Evolutionary conservation across 2,329 filamentous ascomycete species (phyloP), one percentile per base, ranked within the genome.

Genomic region (Aspergillus sojae): DNA sequence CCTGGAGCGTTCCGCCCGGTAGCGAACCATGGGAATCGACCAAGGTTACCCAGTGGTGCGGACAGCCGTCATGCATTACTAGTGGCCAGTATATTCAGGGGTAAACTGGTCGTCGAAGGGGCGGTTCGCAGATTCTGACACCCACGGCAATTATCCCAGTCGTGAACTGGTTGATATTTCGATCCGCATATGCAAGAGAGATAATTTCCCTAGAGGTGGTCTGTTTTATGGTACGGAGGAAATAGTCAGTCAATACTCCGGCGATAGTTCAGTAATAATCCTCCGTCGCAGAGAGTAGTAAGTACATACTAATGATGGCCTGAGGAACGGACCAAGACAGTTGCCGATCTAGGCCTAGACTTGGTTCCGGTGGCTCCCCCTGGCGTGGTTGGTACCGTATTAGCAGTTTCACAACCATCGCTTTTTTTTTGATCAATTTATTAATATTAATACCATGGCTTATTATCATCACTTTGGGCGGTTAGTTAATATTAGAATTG

Each of bases 301-400:
- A 39, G 34, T 39, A 39, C 34, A 34, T 39, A 39, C 28, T 39
- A 41, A 39, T 50, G 57, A 39, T 46, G 57, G 32, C 45, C 57
- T 60, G 52, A 55, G 52, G 32, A 48, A 55, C n/a, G 21, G 32
- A 55, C 52, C 34, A 39, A 26, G 52, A 43, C 14, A 30, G 21
- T 62, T 57, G 60, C 60, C 54, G 60, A 58, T 62, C 60, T 30
- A 48, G 36, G 60, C 28, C 48, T 58, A 57, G 62, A 57, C 39
- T 53, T 57, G 52, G 39, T 32, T 48, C 39, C 23, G 19, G 30
- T 43, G 32, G 23, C 21, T n/a, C 46, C 54, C 61, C 61, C 61
- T 63, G 61, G 57, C 61, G 61, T 63, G 50, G 56, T 58, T 36
- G 50, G 55, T 46, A 48, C 23, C 6, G 58, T 45, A 45, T 45